A percentile compares a stretch with the other conserved stretches of the same genome.
Evolutionary conservation across 2,329 filamentous ascomycete species (phyloP).

Genomic region (Monascus ruber): DNA sequence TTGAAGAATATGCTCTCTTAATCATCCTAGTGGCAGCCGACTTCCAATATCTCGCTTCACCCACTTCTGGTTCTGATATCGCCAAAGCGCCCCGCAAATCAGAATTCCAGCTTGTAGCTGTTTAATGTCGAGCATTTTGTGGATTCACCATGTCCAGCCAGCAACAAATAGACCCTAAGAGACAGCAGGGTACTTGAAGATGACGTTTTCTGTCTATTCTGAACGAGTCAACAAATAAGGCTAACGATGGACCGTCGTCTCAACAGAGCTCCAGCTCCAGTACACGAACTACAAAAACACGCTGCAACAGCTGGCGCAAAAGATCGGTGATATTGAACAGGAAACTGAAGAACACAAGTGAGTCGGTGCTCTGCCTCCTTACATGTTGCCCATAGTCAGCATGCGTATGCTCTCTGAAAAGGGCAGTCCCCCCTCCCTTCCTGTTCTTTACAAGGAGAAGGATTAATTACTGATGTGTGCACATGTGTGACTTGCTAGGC

Average conservation of each 20-base stretch:
- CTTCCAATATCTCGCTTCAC: no score
- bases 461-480: constrained; percentile 8
- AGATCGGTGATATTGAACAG: constrained; percentile 95
- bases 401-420: no score
- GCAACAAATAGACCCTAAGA: constrained; percentile 30
- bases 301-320: constrained; percentile 85
- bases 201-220: neutral
- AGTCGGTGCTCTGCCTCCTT: constrained; percentile 20
- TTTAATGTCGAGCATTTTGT: constrained; percentile 1
- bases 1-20: no score
- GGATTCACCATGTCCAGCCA: constrained; percentile 27
- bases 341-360: constrained; percentile 98
- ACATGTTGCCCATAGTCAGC: no score
- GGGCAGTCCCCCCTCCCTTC: no score
- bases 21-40: no score
- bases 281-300: constrained; percentile 51
- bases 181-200: constrained; percentile 34
- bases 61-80: no score
- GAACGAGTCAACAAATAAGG: neutral
- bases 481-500: constrained; percentile 40
- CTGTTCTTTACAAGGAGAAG: neutral
- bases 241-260: constrained; percentile 5
- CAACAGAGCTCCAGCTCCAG: constrained; percentile 37
- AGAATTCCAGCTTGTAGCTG: no score
- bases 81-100: no score